A percentile compares a stretch with the other conserved stretches of the same genome.
These are phyloP conservation scores for Penicillium longicatenatum DNA, from an alignment of 495 filamentous ascomycete species.

Conservation along the genomic window DNA sequence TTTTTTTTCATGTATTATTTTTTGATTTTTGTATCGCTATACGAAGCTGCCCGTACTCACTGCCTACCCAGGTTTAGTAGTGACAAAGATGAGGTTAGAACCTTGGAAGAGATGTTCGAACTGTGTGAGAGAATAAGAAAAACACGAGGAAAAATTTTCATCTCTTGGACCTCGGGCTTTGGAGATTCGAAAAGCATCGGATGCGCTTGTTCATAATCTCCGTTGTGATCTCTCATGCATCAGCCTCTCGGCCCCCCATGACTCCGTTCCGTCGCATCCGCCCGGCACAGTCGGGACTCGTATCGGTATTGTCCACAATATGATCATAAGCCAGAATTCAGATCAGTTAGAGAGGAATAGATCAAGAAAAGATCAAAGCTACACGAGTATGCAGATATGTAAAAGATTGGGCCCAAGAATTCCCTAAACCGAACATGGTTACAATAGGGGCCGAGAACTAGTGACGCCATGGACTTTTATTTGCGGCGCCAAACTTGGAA, in stretches of 20 bases:
- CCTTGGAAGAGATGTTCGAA: background rate
- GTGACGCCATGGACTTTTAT: constrained; percentile 31
- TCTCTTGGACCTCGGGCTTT: constrained; percentile 1
- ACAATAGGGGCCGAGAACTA: constrained; percentile 2
- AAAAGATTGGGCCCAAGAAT: background rate
- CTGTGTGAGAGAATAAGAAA: background rate
- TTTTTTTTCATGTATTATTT: background rate
- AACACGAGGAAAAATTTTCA: background rate
- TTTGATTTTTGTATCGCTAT: background rate
- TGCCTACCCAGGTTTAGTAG: background rate
- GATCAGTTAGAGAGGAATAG: background rate
- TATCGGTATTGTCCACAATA: background rate
- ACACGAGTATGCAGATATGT: background rate
- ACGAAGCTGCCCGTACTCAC: background rate
- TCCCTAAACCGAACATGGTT: constrained; percentile 1
- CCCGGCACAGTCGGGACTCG: constrained; percentile 24
- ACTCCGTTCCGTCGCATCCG: constrained; percentile 41
- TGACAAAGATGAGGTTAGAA: background rate
- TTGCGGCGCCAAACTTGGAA: constrained; percentile 13
- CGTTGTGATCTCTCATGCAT: constrained; percentile 29
- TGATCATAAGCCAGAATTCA: background rate
- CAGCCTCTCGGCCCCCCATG: constrained; percentile 31
- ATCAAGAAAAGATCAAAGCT: background rate
- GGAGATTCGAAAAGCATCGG: constrained; percentile 10
- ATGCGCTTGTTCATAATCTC: constrained; percentile 15